A percentile compares a stretch with the other conserved stretches of the same genome.
phyloP scores from a whole-genome alignment of 2,329 filamentous ascomycete genomes.

The Ramularia endophylla region DNA sequence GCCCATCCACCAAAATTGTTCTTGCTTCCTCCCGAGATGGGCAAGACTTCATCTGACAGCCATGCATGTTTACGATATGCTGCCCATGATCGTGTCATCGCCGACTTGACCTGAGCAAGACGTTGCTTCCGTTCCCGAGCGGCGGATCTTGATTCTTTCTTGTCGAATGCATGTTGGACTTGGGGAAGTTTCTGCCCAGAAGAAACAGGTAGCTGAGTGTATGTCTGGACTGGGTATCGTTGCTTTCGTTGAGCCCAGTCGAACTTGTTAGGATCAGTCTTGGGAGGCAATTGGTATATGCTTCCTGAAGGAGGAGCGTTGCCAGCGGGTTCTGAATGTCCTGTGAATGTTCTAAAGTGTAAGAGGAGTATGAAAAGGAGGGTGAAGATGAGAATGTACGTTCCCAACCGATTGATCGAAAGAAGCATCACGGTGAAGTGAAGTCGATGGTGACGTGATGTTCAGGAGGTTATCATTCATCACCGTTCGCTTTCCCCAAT shows the following conservation, averaged over 20 bases:
- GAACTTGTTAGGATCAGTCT: constrained; percentile 2
- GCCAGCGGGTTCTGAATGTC: neutral
- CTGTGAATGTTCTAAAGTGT: constrained; percentile 4
- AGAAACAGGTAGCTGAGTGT: constrained; percentile 4
- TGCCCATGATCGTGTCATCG: constrained; percentile 72
- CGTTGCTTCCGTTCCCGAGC: constrained; percentile 9
- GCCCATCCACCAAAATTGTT: constrained; percentile 90
- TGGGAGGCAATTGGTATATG: neutral
- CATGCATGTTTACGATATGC: constrained; percentile 76
- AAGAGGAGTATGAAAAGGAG: constrained; percentile 9
- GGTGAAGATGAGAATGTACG: constrained; percentile 4
- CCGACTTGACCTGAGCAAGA: constrained; percentile 54
- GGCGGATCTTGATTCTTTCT: constrained; percentile 1
- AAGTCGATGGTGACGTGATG: too few relatives aligned
- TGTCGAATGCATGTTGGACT: constrained; percentile 10
- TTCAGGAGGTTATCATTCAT: too few relatives aligned
- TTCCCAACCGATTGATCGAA: constrained; percentile 4
- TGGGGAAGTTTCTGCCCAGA: constrained; percentile 5
- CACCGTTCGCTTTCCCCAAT: too few relatives aligned
- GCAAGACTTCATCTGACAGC: constrained; percentile 77
- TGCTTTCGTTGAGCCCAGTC: constrained; percentile 13
- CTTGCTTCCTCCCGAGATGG: constrained; percentile 54
- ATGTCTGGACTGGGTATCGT: constrained; percentile 10
- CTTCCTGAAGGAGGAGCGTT: neutral
- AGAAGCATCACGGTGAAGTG: constrained; percentile 6